Evolutionary conservation across 352 stramenopile genomes (phyloP).

Genomic region (Globisporangium acanthophoron): DNA sequence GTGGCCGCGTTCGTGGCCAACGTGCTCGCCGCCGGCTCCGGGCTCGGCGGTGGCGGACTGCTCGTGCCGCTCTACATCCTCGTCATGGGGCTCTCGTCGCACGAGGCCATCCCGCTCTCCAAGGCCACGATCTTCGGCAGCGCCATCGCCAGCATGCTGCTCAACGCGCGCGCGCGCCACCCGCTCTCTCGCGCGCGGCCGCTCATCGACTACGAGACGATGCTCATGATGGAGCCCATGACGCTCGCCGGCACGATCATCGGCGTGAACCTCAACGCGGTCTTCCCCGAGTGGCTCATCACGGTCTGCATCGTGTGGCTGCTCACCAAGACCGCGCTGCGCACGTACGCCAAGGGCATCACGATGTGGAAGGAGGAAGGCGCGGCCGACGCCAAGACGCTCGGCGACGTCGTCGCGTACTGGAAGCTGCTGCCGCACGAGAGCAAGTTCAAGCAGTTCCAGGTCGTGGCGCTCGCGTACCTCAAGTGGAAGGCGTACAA

Average conservation of each 20-base stretch:
- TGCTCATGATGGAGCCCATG: slow-evolving; percentile 85
- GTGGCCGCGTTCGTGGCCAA: slow-evolving; percentile 60
- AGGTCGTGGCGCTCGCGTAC: slow-evolving; percentile 53
- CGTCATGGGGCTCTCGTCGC: slow-evolving; percentile 61
- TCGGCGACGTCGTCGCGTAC: slow-evolving; percentile 49
- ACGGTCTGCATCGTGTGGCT: slow-evolving; percentile 73
- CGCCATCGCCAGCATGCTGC: slow-evolving; percentile 67
- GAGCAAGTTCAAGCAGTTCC: slow-evolving; percentile 70
- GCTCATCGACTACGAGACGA: slow-evolving; percentile 82
- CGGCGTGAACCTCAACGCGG: slow-evolving; percentile 80
- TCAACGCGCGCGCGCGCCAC: slow-evolving; percentile 63
- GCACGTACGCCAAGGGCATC: slow-evolving; percentile 63
- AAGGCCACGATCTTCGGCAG: slow-evolving; percentile 84
- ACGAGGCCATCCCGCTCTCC: slow-evolving; percentile 77
- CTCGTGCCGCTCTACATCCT: slow-evolving; percentile 80
- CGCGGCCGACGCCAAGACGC: slow-evolving; percentile 35
- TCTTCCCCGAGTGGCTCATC: slow-evolving; percentile 80
- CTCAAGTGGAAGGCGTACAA: slow-evolving; percentile 75
- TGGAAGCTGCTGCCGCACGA: slow-evolving; percentile 64
- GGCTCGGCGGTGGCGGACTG: slow-evolving; percentile 68
- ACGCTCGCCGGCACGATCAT: slow-evolving; percentile 83
- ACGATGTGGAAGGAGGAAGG: slow-evolving; percentile 67
- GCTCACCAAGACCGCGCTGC: slow-evolving; percentile 59
- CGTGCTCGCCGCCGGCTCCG: slow-evolving; percentile 56
- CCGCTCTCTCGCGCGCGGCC: slow-evolving; percentile 52